Conservation (phyloP, 352 stramenopile species). For the Pythium rishiriense region DNA sequence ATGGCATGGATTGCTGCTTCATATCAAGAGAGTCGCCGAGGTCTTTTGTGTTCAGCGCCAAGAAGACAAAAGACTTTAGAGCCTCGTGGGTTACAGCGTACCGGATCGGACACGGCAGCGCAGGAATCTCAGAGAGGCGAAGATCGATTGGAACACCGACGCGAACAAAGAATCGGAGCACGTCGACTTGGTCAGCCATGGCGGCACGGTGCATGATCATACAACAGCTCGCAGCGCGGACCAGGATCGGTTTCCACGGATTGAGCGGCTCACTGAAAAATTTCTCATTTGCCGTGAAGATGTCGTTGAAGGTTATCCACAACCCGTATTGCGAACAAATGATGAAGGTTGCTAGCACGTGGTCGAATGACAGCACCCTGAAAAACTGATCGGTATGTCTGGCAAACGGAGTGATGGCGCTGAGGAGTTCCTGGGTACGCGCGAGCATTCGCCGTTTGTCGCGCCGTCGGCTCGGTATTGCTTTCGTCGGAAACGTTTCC, state of each 20-base stretch:
- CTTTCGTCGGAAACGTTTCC: slow-evolving; percentile 3
- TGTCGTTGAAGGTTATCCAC: slow-evolving; percentile 43
- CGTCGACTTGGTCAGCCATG: slow-evolving; percentile 37
- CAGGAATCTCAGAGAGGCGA: slow-evolving; percentile 30
- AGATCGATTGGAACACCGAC: slow-evolving; percentile 46
- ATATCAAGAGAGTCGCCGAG: slow-evolving; percentile 25
- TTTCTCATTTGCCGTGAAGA: slow-evolving; percentile 42
- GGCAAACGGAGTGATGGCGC: slow-evolving; percentile 28
- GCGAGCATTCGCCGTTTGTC: slow-evolving; percentile 29
- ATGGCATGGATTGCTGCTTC: neutral
- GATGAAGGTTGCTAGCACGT: slow-evolving; percentile 44
- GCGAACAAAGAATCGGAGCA: slow-evolving; percentile 49
- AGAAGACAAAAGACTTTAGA: slow-evolving; percentile 43
- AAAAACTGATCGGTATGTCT: slow-evolving; percentile 41
- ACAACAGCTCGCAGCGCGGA: slow-evolving; percentile 45
- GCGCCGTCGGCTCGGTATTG: slow-evolving; percentile 1
- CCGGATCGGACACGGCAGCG: slow-evolving; percentile 39
- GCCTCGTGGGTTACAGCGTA: slow-evolving; percentile 47
- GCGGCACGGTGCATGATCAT: slow-evolving; percentile 54
- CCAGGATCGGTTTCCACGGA: slow-evolving; percentile 45
- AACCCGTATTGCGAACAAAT: slow-evolving; percentile 47
- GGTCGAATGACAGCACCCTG: slow-evolving; percentile 41
- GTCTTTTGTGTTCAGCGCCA: slow-evolving; percentile 35
- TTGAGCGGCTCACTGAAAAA: slow-evolving; percentile 42
- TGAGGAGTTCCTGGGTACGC: slow-evolving; percentile 30